Evolutionary conservation across 331 rosid species (phyloP).

Genomic region (Quercus phellos): DNA sequence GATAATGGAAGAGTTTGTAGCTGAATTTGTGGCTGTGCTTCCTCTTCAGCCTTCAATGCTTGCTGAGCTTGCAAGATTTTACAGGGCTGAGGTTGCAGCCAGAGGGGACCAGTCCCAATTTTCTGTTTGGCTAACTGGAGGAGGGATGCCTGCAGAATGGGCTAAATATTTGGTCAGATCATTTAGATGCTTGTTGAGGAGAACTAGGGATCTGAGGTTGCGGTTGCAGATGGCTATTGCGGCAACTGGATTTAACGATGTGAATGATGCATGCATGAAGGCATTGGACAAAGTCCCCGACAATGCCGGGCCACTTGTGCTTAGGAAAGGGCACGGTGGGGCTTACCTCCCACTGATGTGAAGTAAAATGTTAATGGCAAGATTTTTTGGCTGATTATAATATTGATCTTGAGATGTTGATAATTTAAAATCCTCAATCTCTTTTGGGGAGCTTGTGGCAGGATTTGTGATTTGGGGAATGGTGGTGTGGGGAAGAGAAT

Average conservation of each 20-base stretch:
- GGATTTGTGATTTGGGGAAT: not conserved
- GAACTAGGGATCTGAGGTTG: constrained; percentile 84
- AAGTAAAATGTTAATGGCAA: constrained; percentile 3
- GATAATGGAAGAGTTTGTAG: constrained; percentile 84
- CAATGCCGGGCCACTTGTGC: constrained; percentile 76
- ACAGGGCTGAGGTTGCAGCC: constrained; percentile 85
- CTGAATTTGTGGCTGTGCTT: constrained; percentile 84
- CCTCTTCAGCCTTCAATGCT: constrained; percentile 95
- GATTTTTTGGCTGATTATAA: not conserved
- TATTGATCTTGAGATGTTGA: not conserved
- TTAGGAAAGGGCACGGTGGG: constrained; percentile 94
- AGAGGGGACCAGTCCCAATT: constrained; percentile 96
- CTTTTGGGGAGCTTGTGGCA: not conserved
- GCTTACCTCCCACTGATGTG: constrained; percentile 93
- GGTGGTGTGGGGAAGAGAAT: not conserved
- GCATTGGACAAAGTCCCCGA: constrained; percentile 82
- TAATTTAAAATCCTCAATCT: not conserved
- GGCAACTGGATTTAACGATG: constrained; percentile 82
- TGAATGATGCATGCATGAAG: constrained; percentile 47
- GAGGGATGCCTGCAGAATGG: constrained; percentile 98
- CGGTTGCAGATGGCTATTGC: constrained; percentile 63
- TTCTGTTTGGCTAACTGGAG: constrained; percentile 97
- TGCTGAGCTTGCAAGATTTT: constrained; percentile 73
- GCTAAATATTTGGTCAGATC: constrained; percentile 90
- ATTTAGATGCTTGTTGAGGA: constrained; percentile 76